Evolutionary conservation across 2,329 filamentous ascomycete species (phyloP), one percentile per base, ranked within the genome.

Genomic region (Lojkania enalia): DNA sequence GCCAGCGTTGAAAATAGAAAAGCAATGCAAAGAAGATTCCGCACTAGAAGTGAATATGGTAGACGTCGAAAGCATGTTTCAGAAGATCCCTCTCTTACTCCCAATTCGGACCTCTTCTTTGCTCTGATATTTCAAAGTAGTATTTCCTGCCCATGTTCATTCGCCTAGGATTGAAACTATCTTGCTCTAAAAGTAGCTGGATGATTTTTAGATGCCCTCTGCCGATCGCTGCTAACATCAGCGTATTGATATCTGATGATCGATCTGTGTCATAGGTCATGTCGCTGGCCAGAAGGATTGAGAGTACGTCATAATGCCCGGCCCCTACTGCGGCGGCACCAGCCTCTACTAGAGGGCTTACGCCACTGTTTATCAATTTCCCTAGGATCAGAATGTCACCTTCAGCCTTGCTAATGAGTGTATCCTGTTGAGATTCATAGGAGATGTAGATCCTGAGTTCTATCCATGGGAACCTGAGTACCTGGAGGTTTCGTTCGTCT

Each of bases 401-500:
- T 7, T 16, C 15, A 11, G 30, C 30, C 16, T 33, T 33, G 9
- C 16, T 7, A 15, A 33, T 15, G 9, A 33, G 15, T 7, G 30
- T 33, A 9, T 33, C 30, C 23, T 27, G 23, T 7, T 27, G 7
- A 27, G 7, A 27, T 27, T 27, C 23, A n/a, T 27, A 9, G n/a
- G 7, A 27, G 23, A 27, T 7, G 23, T 9, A n/a, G 7, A 7
- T 7, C n/a, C 7, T 9, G 23, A n/a, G 23, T 9, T 27, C 23
- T 7, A 9, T 27, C n/a, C n/a, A 7, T 27, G 7, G 7, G 23
- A 7, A 9, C n/a, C 23, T 27, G 7, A 9, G 23, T n/a, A 9
- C n/a, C 7, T 27, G 23, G 23, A 9, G 23, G 23, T 27, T 27
- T 7, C n/a, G 23, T 27, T 27, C 54, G 71, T 35, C 57, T 66